Conservation (phyloP, 495 filamentous ascomycete genomes). For the Aspergillus heteromorphus region DNA sequence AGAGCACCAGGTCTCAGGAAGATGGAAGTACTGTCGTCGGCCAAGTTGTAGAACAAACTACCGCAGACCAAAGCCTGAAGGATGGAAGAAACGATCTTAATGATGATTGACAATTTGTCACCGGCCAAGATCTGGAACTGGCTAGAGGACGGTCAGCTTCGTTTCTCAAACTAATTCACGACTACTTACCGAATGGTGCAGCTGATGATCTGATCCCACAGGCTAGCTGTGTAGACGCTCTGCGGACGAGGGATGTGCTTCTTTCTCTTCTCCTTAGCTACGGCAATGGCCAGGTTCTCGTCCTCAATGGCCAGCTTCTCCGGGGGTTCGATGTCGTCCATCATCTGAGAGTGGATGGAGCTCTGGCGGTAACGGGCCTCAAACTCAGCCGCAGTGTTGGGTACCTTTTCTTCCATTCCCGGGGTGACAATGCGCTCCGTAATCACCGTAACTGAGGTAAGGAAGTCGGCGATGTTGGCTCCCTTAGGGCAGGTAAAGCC, state of each 20-base stretch:
- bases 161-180: too few relatives aligned
- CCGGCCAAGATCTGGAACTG: constrained; percentile 37
- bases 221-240: constrained; percentile 50
- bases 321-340: constrained; percentile 56
- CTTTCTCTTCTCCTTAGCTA: constrained; percentile 51
- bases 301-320: constrained; percentile 39
- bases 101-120: constrained; percentile 32
- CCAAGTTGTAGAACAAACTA: constrained; percentile 38
- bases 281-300: constrained; percentile 35
- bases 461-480: constrained; percentile 71
- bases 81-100: constrained; percentile 29
- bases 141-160: constrained; percentile 2
- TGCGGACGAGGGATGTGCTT: constrained; percentile 32
- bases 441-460: constrained; percentile 71
- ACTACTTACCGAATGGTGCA: constrained; percentile 41
- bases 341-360: constrained; percentile 53
- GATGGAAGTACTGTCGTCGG: constrained; percentile 32
- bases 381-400: constrained; percentile 72
- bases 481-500: constrained; percentile 67
- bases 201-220: constrained; percentile 51
- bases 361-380: constrained; percentile 66
- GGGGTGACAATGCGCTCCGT: constrained; percentile 58
- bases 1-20: constrained; percentile 37
- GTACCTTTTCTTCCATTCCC: constrained; percentile 61
- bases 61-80: constrained; percentile 37